Conservation (phyloP, 78 protist genomes). For the Pigoraptor vietnamica region DNA sequence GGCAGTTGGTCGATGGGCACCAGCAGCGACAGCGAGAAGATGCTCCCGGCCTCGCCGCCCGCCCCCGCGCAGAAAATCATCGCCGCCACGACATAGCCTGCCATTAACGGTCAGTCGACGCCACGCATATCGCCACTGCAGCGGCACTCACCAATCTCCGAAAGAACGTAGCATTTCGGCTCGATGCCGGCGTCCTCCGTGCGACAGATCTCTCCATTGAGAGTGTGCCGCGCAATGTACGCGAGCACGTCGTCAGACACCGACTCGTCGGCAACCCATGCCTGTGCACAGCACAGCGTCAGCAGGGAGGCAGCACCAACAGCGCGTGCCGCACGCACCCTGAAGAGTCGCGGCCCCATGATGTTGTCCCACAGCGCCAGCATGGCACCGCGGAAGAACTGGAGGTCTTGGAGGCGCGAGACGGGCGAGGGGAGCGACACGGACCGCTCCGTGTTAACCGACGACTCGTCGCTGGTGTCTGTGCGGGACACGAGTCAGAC, state of each 20-base stretch:
- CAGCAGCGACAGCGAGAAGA: not conserved
- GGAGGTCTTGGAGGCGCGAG: not conserved
- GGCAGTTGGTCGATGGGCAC: not conserved
- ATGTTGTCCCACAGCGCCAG: not conserved
- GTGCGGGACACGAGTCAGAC: no score
- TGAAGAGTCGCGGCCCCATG: not conserved
- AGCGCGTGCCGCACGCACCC: not conserved
- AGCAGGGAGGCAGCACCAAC: not conserved
- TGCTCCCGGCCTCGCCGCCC: not conserved
- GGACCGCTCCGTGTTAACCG: not conserved
- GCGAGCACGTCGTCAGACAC: not conserved
- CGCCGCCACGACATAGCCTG: not conserved
- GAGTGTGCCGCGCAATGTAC: not conserved
- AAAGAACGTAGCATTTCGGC: not conserved
- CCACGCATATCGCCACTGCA: not conserved
- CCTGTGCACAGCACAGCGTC: not conserved
- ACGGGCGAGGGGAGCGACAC: no score
- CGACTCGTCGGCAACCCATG: not conserved
- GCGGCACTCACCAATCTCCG: not conserved
- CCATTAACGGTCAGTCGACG: not conserved
- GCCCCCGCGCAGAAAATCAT: not conserved
- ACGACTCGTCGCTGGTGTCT: not conserved
- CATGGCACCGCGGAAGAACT: not conserved
- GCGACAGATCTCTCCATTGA: constrained; percentile 1
- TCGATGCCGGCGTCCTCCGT: not conserved